These are phyloP conservation scores for Gastrolobium villosum DNA, from an alignment of 306 rosid species.

Conservation along the genomic window DNA sequence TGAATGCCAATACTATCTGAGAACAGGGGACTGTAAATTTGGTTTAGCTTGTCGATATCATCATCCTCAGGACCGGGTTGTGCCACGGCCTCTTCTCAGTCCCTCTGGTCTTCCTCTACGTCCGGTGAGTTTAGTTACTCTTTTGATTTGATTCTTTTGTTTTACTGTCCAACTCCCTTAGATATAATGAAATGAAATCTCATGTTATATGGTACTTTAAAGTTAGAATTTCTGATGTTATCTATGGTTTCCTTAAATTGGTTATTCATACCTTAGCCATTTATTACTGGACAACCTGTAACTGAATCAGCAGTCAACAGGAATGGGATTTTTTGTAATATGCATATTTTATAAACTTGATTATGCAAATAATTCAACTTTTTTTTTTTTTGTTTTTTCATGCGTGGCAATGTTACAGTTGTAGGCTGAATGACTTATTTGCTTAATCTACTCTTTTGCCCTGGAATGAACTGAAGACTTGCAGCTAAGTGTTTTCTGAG, in stretches of 20 bases:
- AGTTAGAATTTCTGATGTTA: conserved; percentile 24
- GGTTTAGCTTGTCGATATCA: conserved; percentile 85
- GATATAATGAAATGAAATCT: background rate
- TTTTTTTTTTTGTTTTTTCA: background rate
- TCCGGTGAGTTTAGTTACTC: conserved; percentile 62
- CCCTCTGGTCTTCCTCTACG: conserved; percentile 87
- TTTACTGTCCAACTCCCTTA: background rate
- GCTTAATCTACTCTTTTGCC: too few relatives aligned
- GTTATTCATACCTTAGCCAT: conserved; percentile 17
- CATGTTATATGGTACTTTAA: background rate
- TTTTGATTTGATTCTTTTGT: conserved; percentile 7
- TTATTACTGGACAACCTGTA: background rate
- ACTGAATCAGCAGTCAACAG: background rate
- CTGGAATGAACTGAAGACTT: too few relatives aligned
- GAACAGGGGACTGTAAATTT: conserved; percentile 91
- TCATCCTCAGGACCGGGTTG: conserved; percentile 73
- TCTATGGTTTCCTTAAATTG: conserved; percentile 25
- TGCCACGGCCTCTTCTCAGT: conserved; percentile 69
- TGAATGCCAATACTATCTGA: conserved; percentile 81
- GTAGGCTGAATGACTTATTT: too few relatives aligned
- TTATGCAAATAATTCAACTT: background rate
- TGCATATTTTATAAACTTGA: too few relatives aligned
- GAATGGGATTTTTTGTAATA: background rate
- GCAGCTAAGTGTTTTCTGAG: background rate
- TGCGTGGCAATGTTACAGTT: background rate